These are phyloP conservation scores for Fusarium hostae DNA, from an alignment of 2,329 filamentous ascomycete species.

Conservation along the genomic window DNA sequence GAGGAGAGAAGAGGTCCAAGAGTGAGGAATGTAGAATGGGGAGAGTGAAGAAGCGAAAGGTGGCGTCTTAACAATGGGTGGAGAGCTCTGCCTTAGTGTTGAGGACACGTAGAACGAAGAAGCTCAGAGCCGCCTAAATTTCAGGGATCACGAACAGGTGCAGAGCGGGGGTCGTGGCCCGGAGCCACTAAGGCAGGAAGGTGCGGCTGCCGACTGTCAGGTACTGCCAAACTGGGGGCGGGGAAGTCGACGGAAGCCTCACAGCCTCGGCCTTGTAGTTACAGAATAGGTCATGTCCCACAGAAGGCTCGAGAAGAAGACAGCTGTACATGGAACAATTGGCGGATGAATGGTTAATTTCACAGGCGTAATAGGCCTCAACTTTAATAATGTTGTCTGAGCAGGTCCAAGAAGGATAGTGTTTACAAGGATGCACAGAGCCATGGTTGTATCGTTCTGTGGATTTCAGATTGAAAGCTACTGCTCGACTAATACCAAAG, in stretches of 20 bases:
- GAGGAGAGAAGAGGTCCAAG: slow-evolving; percentile 44
- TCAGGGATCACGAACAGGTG: slow-evolving; percentile 42
- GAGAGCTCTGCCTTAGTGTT: slow-evolving; percentile 45
- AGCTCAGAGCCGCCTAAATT: slow-evolving; percentile 40
- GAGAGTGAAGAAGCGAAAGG: slow-evolving; percentile 35
- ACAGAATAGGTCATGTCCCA: slow-evolving; percentile 10
- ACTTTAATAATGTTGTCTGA: background rate
- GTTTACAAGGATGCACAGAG: slow-evolving; percentile 8
- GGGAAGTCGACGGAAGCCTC: slow-evolving; percentile 24
- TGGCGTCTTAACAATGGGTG: slow-evolving; percentile 44
- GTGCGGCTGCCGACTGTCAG: slow-evolving; percentile 36
- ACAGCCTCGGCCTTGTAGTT: slow-evolving; percentile 12
- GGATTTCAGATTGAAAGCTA: background rate
- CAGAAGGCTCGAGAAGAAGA: slow-evolving; percentile 42
- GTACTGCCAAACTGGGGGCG: slow-evolving; percentile 27
- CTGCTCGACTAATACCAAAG: background rate
- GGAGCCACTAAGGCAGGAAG: slow-evolving; percentile 36
- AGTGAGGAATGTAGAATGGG: slow-evolving; percentile 43
- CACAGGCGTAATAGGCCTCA: background rate
- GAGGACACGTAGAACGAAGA: slow-evolving; percentile 52
- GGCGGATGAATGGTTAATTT: slow-evolving; percentile 5
- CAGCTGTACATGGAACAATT: slow-evolving; percentile 12
- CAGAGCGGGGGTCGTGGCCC: slow-evolving; percentile 31
- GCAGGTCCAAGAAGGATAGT: background rate
- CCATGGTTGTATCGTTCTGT: background rate